Evolutionary conservation across 2,329 filamentous ascomycete genomes (phyloP), one percentile per base, ranked within the genome.

Genomic region (Cercospora zeina): DNA sequence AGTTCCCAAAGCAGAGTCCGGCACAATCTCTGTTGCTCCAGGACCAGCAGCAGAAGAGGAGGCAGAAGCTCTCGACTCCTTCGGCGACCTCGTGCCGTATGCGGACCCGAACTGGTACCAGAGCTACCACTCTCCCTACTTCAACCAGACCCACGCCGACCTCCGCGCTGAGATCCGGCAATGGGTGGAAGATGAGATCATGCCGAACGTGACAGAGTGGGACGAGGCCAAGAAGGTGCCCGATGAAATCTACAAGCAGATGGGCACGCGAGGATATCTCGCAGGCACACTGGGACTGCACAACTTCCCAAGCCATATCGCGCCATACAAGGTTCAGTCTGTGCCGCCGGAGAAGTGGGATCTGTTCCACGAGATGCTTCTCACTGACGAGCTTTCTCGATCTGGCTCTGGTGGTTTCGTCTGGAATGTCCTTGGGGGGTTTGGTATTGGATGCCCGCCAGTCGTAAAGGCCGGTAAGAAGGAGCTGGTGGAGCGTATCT

Each of bases 371-470:
- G 95, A 99, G 83, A 85, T 97, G 85, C 83, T 97, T 49, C 76
- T 99, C 63, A 97, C 93, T 1, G 95, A 99, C 70, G 95, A 99
- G 83, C 81, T 99, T 49, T 96, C 91, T 39, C 90, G 95, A 59
- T 82, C 87, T 55, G 95, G 89, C 60, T 96, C 90, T 53, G 95
- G 95, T 72, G 95, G 95, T 62, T 89, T 97, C 67, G 92, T 97
- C 21, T 97, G 95, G 95, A 96, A 96, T 77, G 81, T 97, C 71
- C 89, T 97, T 66, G 95, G 93, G 69, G 95, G 95, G n/a, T 97
- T 91, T 75, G 93, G 92, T 59, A 99, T 99, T 69, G 95, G 95
- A 62, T 89, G 90, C 71, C 95, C 95, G 36, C 95, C 95, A 2
- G 77, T 97, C 24, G 85, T 96, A 77, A 96, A 96, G 82, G 96